Percentiles rank a stretch among this genome's conserved stretches.
These are phyloP conservation scores for Phytophthora vignae DNA, from an alignment of 352 stramenopile species.

Conservation along the genomic window DNA sequence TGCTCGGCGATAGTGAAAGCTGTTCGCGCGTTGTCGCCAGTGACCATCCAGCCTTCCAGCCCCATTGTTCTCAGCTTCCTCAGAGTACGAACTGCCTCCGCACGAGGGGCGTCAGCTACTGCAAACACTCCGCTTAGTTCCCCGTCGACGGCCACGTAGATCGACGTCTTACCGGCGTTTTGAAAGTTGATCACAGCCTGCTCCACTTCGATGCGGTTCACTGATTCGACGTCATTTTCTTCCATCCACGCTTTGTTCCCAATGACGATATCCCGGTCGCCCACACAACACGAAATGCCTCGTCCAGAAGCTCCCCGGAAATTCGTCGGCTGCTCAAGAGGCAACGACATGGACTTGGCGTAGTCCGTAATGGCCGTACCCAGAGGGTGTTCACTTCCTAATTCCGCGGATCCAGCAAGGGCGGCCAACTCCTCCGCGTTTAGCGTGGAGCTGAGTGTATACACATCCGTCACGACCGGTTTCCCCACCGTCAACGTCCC, in stretches of 20 bases:
- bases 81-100: conserved; percentile 89
- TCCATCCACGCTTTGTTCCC: conserved; percentile 92
- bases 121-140: conserved; percentile 76
- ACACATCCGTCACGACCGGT: conserved; percentile 81
- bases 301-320: conserved; percentile 88
- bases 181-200: conserved; percentile 67
- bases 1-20: conserved; percentile 91
- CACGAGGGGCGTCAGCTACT: conserved; percentile 84
- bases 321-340: conserved; percentile 63
- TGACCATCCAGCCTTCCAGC: conserved; percentile 97
- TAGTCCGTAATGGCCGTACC: conserved; percentile 92
- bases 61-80: conserved; percentile 86
- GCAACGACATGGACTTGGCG: conserved; percentile 72
- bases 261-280: conserved; percentile 74
- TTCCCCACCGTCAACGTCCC: conserved; percentile 95
- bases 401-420: conserved; percentile 89
- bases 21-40: conserved; percentile 95
- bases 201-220: conserved; percentile 55
- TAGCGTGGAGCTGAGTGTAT: conserved; percentile 62
- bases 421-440: conserved; percentile 77
- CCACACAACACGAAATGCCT: conserved; percentile 78
- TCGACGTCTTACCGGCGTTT: conserved; percentile 92
- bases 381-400: conserved; percentile 94
- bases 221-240: conserved; percentile 65
- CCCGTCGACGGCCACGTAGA: conserved; percentile 91